Conservation (phyloP, 208 protist genomes). For the Leishmania amazonensis region DNA sequence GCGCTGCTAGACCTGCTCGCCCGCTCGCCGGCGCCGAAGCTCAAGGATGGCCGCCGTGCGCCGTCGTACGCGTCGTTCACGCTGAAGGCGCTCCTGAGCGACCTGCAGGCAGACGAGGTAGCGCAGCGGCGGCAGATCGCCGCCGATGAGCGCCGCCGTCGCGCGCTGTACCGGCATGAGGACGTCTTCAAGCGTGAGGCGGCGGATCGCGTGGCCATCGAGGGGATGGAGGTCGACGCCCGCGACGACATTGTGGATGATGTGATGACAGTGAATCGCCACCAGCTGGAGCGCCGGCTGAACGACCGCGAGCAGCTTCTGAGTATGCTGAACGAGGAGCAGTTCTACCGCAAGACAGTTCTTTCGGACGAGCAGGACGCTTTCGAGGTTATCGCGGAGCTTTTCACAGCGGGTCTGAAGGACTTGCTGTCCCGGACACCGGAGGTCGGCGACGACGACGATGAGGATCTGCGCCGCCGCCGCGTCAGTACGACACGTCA, state of each 20-base stretch:
- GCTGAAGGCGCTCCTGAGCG: constrained; percentile 32
- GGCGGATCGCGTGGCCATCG: constrained; percentile 43
- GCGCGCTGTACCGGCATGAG: constrained; percentile 56
- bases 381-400: constrained; percentile 66
- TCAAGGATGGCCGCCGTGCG: constrained; percentile 14
- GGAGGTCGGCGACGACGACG: constrained; percentile 27
- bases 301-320: constrained; percentile 51
- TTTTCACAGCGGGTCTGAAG: constrained; percentile 54
- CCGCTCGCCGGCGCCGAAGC: constrained; percentile 9
- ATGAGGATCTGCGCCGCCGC: constrained; percentile 48
- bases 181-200: constrained; percentile 47
- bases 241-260: constrained; percentile 56
- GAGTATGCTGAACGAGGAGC: constrained; percentile 55
- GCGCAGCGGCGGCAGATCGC: constrained; percentile 42
- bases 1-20: constrained; percentile 57
- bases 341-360: constrained; percentile 69
- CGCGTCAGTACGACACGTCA: constrained; percentile 45
- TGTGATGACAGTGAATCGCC: constrained; percentile 56
- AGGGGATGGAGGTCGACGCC: constrained; percentile 50
- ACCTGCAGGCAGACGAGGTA: constrained; percentile 53
- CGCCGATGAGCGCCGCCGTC: constrained; percentile 59
- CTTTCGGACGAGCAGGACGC: constrained; percentile 73
- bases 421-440: constrained; percentile 39
- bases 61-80: constrained; percentile 26
- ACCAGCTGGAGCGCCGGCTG: constrained; percentile 61